Percentiles rank a stretch among this genome's conserved stretches.
Evolutionary conservation across 768 basidiomycete genomes (phyloP).

Genomic region (Russula emetica): DNA sequence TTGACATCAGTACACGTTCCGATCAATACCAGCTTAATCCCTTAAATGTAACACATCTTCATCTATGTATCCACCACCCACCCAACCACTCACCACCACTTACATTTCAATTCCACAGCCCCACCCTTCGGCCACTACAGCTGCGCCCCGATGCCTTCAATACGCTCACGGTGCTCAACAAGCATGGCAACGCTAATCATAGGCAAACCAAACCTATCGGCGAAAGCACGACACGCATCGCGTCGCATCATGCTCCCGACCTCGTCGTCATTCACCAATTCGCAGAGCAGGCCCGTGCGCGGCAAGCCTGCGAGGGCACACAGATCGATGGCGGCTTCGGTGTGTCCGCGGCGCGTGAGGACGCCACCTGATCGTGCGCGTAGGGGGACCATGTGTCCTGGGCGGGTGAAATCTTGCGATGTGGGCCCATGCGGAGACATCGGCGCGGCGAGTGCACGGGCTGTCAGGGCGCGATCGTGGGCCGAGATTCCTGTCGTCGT

Average conservation of each 20-base stretch:
- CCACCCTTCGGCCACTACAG: background rate
- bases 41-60: background rate
- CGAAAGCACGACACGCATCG: slow-evolving; percentile 90
- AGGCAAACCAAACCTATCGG: slow-evolving; percentile 82
- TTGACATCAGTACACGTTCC: background rate
- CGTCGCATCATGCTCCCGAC: slow-evolving; percentile 90
- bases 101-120: background rate
- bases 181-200: slow-evolving; percentile 94
- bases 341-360: slow-evolving; percentile 86
- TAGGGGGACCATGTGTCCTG: slow-evolving; percentile 93
- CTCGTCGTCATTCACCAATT: slow-evolving; percentile 89
- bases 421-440: slow-evolving; percentile 31
- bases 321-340: slow-evolving; percentile 85
- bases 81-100: too few relatives aligned
- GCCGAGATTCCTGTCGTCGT: slow-evolving; percentile 97
- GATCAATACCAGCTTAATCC: background rate
- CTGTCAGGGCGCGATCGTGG: slow-evolving; percentile 87
- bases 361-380: slow-evolving; percentile 84
- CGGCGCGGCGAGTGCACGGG: slow-evolving; percentile 70
- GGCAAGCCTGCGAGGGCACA: slow-evolving; percentile 69
- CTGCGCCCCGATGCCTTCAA: slow-evolving; percentile 11
- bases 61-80: background rate
- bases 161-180: slow-evolving; percentile 40
- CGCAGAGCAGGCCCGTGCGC: slow-evolving; percentile 82
- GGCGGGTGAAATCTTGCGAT: slow-evolving; percentile 76